Evolutionary conservation across 257 asterid species (phyloP), one percentile per base, ranked within the genome.

Genomic region (Cinchona pubescens): DNA sequence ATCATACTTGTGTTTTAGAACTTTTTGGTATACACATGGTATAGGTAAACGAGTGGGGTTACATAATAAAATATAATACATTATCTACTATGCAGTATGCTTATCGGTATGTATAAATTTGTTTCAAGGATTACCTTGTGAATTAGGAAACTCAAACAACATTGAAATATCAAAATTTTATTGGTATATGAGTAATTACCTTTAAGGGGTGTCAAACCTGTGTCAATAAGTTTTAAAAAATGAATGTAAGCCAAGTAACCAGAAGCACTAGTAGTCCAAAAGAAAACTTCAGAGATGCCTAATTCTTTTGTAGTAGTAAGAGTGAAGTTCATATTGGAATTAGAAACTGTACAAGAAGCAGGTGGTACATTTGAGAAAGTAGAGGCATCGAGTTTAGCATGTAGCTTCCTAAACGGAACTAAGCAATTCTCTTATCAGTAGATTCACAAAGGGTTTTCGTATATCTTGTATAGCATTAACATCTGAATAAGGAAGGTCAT

Each of bases 281-380:
- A 70, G n/a, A 85, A 27, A 3, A 83, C 85, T 12, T 75, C 87
- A 23, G 96, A 91, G 11, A 91, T 30, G 12, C 91, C 86, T 1
- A 89, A 32, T 42, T 85, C 90, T 75, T 79, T 78, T 25, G 90
- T 92, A 30, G 92, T 90, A 16, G 79, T 82, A 1, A 74, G 29
- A 43, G 90, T 83, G 63, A 87, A 89, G 75, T 78, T 81, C 91
- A 87, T 83, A 53, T 10, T 40, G 21, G 82, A 87, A 69, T 91
- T 92, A 1, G 96, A 82, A 68, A 89, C 81, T n/a, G 88, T 80
- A 79, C 93, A 86, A 2, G 84, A 78, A 0, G 87, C 90, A 0
- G 87, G 92, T 21, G 92, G 91, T 23, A 25, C 82, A 0, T 46
- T 35, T 1, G 84, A 56, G 10, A 46, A 12, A 6, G 12, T 53